Evolutionary conservation across 2,329 filamentous ascomycete species (phyloP).

Genomic region (Zasmidium citrigriseum): DNA sequence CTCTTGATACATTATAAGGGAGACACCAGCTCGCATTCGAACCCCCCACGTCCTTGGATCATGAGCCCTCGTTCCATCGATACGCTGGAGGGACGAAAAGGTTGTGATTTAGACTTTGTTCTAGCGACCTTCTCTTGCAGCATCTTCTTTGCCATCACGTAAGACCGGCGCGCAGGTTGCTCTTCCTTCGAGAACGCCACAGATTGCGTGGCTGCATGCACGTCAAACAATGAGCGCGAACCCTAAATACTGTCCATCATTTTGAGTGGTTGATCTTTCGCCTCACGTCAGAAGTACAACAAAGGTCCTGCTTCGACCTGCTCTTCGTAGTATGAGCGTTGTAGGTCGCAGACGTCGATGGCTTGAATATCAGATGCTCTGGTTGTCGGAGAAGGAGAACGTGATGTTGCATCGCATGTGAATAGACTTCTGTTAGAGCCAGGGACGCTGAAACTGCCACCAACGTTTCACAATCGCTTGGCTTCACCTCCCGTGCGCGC

Average conservation of each 20-base stretch:
- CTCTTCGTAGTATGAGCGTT: too few relatives aligned
- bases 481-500: neutral
- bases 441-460: neutral
- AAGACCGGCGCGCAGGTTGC: neutral
- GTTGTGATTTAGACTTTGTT: neutral
- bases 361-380: neutral
- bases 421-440: too few relatives aligned
- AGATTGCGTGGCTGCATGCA: neutral
- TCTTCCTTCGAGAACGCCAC: conserved; percentile 1
- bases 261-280: neutral
- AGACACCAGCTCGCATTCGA: too few relatives aligned
- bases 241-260: neutral
- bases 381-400: too few relatives aligned
- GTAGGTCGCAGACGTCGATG: neutral
- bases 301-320: too few relatives aligned
- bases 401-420: neutral
- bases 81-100: neutral
- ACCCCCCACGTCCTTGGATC: too few relatives aligned
- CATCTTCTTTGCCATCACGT: neutral
- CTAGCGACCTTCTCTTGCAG: neutral
- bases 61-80: too few relatives aligned
- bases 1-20: neutral
- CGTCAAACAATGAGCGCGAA: neutral
- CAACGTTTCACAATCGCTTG: neutral
- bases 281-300: neutral